Base-by-base conservation (phyloP, 2,329 filamentous ascomycete species). In the Colletotrichum sp. region DNA sequence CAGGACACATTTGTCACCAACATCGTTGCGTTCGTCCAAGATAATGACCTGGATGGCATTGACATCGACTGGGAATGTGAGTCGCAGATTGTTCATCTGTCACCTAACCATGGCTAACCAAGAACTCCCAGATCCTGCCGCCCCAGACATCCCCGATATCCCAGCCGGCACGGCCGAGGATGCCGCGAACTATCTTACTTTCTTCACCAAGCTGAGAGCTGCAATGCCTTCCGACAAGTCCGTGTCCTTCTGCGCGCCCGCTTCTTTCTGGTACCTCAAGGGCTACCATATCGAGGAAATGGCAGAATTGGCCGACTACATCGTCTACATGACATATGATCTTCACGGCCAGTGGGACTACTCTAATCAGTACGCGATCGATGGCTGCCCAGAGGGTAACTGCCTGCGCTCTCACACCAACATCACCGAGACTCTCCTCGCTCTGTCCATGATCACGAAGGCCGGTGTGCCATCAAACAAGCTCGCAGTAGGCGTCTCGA, bases 1-100 rank as follows among this genome's bases (percentile, higher is more conserved):
- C 82, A 85, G 1, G 77, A 79, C 8, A 84, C 39, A 9, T 83
- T 89, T 62, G 79, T 82, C 7, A 77, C 81, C 24, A 85, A 85
- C 77, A 71, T 86, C 55, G 78, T 84, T 72, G 68, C 85, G 28
- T 85, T 90, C 77, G 24, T 89, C 63, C 78, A 84, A n/a, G 57
- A 88, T 48, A 62, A 87, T 30, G 79, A 80, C 4, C 77, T 89
- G 0, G 86, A 88, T 67, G 87, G 87, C 1, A 80, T 85, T 8
- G 83, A 85, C 75, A 78, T 84, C 71, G 86, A 87, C 63, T 90
- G 87, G 88, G 87, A 88, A 71, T 88, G 36, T 39, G 1, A 39
- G 34, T 36, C 34, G 16, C 3, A 8, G 28, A 28, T 28, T 8
- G 28, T 2, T 28, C 28, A 28, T 28, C 2, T 8, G 3, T 2